A percentile compares a stretch with the other conserved stretches of the same genome.
phyloP scores from a whole-genome alignment of 352 stramenopile species.

The Pythium insidiosum region DNA sequence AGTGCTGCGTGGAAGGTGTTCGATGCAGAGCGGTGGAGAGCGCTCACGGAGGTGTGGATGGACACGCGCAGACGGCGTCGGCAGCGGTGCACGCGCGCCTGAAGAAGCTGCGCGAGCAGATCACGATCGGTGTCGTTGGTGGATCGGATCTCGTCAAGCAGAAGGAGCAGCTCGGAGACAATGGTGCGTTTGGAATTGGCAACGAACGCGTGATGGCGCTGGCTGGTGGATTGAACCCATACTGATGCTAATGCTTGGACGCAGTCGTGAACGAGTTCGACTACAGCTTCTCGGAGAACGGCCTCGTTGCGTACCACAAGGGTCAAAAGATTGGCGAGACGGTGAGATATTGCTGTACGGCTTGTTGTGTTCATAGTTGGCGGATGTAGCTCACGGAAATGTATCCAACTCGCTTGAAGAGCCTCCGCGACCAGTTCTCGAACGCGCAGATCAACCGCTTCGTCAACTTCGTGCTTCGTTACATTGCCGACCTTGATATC shows the following conservation, averaged over 20 bases:
- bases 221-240: not conserved
- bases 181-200: slow-evolving; percentile 34
- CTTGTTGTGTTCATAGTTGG: not conserved
- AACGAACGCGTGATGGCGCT: not conserved
- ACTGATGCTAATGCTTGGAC: not conserved
- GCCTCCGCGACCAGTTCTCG: slow-evolving; percentile 90
- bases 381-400: not conserved
- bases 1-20: no score
- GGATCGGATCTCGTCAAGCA: slow-evolving; percentile 98
- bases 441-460: slow-evolving; percentile 98
- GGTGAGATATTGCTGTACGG: no score
- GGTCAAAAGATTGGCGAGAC: slow-evolving; percentile 87
- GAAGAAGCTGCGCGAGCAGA: slow-evolving; percentile 87
- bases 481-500: slow-evolving; percentile 92
- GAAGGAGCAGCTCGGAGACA: slow-evolving; percentile 96
- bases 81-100: slow-evolving; percentile 93
- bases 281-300: slow-evolving; percentile 99
- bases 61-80: slow-evolving; percentile 59
- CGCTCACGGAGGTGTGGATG: not conserved
- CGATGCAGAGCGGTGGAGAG: no score
- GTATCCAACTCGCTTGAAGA: slow-evolving; percentile 34
- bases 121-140: slow-evolving; percentile 97
- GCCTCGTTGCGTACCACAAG: slow-evolving; percentile 96
- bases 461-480: slow-evolving; percentile 96
- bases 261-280: slow-evolving; percentile 93